Percentiles rank a stretch among this genome's conserved stretches.
Evolutionary conservation across 192 early-diverging fungal genomes (phyloP).

Genomic region (Coemansia furcata): DNA sequence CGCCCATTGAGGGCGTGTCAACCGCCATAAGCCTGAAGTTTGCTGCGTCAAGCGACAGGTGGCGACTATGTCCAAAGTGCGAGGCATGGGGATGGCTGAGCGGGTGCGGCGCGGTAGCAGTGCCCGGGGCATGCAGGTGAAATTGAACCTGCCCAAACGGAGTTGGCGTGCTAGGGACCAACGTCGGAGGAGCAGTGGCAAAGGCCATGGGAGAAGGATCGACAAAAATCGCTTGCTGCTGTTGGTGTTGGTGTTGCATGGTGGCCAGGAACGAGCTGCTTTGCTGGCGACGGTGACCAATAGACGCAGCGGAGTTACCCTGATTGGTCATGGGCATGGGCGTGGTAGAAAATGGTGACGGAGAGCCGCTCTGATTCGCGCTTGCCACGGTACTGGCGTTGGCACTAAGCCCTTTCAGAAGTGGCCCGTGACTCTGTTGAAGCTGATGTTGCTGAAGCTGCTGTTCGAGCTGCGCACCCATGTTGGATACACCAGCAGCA

Average conservation of each 20-base stretch:
- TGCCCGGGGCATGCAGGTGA: neutral
- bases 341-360: conserved; percentile 25
- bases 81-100: conserved; percentile 14
- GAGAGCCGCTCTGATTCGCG: conserved; percentile 29
- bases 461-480: conserved; percentile 9
- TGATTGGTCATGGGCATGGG: neutral
- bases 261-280: conserved; percentile 21
- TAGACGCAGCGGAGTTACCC: neutral
- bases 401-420: conserved; percentile 6
- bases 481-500: neutral
- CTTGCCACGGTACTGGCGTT: conserved; percentile 12
- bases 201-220: conserved; percentile 17
- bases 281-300: conserved; percentile 27
- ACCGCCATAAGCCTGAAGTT: conserved; percentile 22
- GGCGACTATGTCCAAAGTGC: conserved; percentile 36
- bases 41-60: conserved; percentile 38
- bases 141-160: conserved; percentile 37
- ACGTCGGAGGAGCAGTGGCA: conserved; percentile 21
- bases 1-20: conserved; percentile 9
- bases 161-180: conserved; percentile 29
- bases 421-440: conserved; percentile 7
- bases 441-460: conserved; percentile 21
- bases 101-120: neutral
- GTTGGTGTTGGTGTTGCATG: conserved; percentile 12
- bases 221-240: conserved; percentile 5